These are phyloP conservation scores for Wickerhamiella australiensis DNA, from an alignment of 805 yeast genomes.

Conservation along the genomic window DNA sequence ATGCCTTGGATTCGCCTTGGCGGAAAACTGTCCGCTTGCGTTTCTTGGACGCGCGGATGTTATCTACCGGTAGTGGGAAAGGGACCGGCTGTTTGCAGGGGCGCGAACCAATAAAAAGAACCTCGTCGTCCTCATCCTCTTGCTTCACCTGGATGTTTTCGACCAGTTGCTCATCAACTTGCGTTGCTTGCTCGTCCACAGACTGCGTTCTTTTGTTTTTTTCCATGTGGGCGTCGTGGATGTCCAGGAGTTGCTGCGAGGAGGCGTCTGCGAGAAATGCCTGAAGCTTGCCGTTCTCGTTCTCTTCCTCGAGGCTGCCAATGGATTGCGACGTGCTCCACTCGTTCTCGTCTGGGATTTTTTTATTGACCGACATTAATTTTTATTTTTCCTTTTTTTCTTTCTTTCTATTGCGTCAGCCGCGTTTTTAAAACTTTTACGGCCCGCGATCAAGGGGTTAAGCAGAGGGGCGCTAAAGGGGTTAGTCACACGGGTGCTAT, in stretches of 20 bases:
- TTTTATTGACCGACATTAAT: neutral
- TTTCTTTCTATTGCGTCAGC: neutral
- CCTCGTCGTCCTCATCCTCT: neutral
- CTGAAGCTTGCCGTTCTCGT: too few species aligned
- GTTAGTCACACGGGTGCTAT: too few species aligned
- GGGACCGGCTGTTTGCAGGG: neutral
- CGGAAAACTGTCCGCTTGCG: slow-evolving; percentile 2
- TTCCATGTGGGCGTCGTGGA: neutral
- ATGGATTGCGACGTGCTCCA: too few species aligned
- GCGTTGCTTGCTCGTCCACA: neutral
- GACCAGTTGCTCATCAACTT: neutral
- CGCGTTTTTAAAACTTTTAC: too few species aligned
- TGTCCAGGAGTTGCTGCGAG: too few species aligned
- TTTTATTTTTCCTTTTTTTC: neutral
- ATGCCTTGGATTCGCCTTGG: neutral
- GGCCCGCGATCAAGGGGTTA: too few species aligned
- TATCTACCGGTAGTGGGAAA: neutral
- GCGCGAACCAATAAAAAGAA: neutral
- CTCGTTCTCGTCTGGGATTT: too few species aligned
- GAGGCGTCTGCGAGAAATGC: too few species aligned
- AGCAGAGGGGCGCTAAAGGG: too few species aligned
- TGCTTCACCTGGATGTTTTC: slow-evolving; percentile 1
- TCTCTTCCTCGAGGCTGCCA: too few species aligned
- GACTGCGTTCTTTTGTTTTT: neutral
- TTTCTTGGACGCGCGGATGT: neutral